Evolutionary conservation across 768 basidiomycete genomes (phyloP).

Genomic region (Kwoniella bestiolae): DNA sequence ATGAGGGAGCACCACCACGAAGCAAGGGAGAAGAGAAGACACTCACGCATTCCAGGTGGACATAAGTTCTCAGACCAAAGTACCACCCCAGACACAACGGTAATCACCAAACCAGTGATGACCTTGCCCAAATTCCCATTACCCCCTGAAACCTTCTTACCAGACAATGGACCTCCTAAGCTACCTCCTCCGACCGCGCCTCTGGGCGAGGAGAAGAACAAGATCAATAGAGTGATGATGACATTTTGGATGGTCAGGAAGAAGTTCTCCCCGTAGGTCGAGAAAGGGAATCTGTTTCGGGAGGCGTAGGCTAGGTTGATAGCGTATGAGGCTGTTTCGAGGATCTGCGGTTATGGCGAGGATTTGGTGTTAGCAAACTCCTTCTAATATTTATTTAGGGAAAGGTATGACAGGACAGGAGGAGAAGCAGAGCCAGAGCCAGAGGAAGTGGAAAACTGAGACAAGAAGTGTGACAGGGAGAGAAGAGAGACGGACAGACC

Average conservation of each 20-base stretch:
- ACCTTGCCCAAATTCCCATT: constrained; percentile 40
- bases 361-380: neutral
- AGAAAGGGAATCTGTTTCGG: constrained; percentile 86
- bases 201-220: constrained; percentile 61
- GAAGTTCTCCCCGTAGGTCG: constrained; percentile 95
- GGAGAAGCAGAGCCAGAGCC: neutral
- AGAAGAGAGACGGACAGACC: constrained; percentile 14
- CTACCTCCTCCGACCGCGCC: constrained; percentile 8
- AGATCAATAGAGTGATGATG: constrained; percentile 84
- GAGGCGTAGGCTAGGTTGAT: constrained; percentile 87
- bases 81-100: constrained; percentile 32
- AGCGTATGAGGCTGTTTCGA: constrained; percentile 88
- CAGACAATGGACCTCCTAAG: constrained; percentile 5
- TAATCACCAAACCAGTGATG: constrained; percentile 34
- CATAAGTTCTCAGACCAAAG: constrained; percentile 48
- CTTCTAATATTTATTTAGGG: no score
- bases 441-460: no score
- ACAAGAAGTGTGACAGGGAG: no score
- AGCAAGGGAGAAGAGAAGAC: no score
- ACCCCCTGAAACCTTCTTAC: constrained; percentile 17
- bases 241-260: constrained; percentile 90
- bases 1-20: no score
- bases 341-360: constrained; percentile 50
- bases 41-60: constrained; percentile 49
- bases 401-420: neutral